Conservation (phyloP, 208 protist genomes). For the Crithidia sp. region DNA sequence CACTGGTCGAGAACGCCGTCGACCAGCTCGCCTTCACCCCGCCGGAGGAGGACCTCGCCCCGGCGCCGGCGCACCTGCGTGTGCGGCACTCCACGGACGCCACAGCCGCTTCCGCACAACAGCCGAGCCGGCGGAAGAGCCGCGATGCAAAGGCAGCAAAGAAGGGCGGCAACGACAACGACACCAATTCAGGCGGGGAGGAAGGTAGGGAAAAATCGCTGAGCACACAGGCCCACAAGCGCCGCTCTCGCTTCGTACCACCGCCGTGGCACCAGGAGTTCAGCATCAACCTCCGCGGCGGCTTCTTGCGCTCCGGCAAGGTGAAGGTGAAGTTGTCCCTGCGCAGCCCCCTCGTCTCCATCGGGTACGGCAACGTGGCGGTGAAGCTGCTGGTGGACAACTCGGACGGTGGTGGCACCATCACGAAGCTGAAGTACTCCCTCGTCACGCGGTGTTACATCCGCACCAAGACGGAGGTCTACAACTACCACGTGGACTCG, state of each 20-base stretch:
- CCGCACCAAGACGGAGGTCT: conserved; percentile 40
- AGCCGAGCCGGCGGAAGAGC: neutral
- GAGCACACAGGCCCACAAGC: conserved; percentile 12
- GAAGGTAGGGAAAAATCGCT: neutral
- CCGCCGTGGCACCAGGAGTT: conserved; percentile 41
- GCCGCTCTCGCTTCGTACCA: conserved; percentile 1
- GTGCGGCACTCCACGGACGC: conserved; percentile 14
- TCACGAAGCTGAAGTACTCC: conserved; percentile 54
- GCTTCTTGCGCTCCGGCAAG: conserved; percentile 39
- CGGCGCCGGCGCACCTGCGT: conserved; percentile 1
- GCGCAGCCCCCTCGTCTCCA: conserved; percentile 55
- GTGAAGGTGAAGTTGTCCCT: conserved; percentile 41
- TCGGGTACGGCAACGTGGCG: conserved; percentile 27
- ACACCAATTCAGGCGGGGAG: neutral
- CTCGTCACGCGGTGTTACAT: conserved; percentile 55
- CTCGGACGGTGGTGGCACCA: conserved; percentile 43
- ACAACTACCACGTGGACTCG: conserved; percentile 26
- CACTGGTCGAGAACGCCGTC: conserved; percentile 20
- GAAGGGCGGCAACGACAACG: neutral
- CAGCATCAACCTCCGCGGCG: conserved; percentile 37
- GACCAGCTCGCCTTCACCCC: conserved; percentile 15
- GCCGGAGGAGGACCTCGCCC: conserved; percentile 4
- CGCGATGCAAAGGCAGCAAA: conserved; percentile 4
- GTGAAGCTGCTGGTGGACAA: conserved; percentile 62
- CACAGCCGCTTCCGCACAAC: neutral